Percentiles rank a stretch among this genome's conserved stretches.
Evolutionary conservation across 1,139 yeast species (phyloP).

Genomic region (Yamadazyma diddensiae): DNA sequence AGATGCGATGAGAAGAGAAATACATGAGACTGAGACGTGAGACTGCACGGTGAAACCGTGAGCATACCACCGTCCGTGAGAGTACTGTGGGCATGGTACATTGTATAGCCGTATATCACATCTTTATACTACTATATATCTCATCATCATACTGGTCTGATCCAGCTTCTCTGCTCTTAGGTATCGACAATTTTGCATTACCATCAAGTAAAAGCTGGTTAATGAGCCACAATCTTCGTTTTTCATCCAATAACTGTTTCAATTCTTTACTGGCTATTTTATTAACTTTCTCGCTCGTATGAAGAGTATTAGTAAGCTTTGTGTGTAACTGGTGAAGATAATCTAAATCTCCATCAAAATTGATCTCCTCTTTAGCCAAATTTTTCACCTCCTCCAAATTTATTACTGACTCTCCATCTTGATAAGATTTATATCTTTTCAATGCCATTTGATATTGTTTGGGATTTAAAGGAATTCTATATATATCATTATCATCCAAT

Average conservation of each 20-base stretch:
- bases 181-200: slow-evolving; percentile 39
- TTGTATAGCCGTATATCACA: too few relatives aligned
- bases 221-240: slow-evolving; percentile 48
- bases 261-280: slow-evolving; percentile 44
- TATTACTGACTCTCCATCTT: slow-evolving; percentile 8
- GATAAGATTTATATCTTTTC: slow-evolving; percentile 26
- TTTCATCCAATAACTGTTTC: slow-evolving; percentile 22
- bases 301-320: slow-evolving; percentile 18
- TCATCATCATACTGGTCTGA: slow-evolving; percentile 32
- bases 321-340: slow-evolving; percentile 21
- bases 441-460: slow-evolving; percentile 36
- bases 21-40: background rate
- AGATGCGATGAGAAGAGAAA: slow-evolving; percentile 6
- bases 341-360: slow-evolving; percentile 13
- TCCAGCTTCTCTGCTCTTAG: slow-evolving; percentile 10
- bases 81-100: too few relatives aligned
- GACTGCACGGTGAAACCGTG: background rate
- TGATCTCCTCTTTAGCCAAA: background rate
- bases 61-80: background rate
- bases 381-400: background rate
- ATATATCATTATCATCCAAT: slow-evolving; percentile 19
- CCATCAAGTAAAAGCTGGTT: slow-evolving; percentile 60
- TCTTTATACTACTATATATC: slow-evolving; percentile 15
- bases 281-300: slow-evolving; percentile 51
- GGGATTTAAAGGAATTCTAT: slow-evolving; percentile 30